Base-by-base conservation (phyloP, 768 basidiomycete species). In the Lentinus brumalis region DNA sequence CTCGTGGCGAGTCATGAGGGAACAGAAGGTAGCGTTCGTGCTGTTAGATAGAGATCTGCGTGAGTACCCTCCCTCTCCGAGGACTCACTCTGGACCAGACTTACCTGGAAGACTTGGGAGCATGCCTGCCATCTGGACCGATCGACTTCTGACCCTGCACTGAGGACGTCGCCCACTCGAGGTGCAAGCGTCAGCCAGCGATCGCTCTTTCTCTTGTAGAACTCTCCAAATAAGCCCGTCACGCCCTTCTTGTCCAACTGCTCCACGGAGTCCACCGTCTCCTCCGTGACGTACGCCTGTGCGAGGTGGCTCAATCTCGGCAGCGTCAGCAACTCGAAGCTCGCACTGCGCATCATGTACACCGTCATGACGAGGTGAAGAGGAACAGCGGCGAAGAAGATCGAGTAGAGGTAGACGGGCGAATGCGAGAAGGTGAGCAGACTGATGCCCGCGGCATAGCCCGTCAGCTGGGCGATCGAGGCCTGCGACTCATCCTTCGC, bases 401-500 rank as follows among this genome's bases (percentile, higher is more conserved):
- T 66, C 35, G 60, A 35, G 61, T 69, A 71, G 30, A 71, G 66
- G 56, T 71, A 71, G 12, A 65, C 55, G 4, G 70, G 61, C 2
- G 69, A 64, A 56, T 71, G 70, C 44, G 69, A 70, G 57, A 71
- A 15, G 6, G 69, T 63, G n/a, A 71, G 62, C 30, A 71, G 66
- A 11, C 67, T 65, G 29, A 71, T 67, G 26, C 70, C 70, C 6
- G 65, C 65, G 11, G 67, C 69, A 52, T 71, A 71, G 1, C 70
- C 70, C 5, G 60, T 47, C 8, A 71, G 67, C 50, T 70, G 67
- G 4, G 64, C 69, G 38, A 71, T 60, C n/a, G 70, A 71, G 3
- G 67, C 66, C 57, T 71, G 70, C 5, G 70, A 71, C 57, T 71
- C 70, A 29, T 68, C 68, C 59, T 71, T 71, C 1, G 70, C 70